Evolutionary conservation across 1,139 yeast genomes (phyloP).

Genomic region (Yamadazyma blattariae): DNA sequence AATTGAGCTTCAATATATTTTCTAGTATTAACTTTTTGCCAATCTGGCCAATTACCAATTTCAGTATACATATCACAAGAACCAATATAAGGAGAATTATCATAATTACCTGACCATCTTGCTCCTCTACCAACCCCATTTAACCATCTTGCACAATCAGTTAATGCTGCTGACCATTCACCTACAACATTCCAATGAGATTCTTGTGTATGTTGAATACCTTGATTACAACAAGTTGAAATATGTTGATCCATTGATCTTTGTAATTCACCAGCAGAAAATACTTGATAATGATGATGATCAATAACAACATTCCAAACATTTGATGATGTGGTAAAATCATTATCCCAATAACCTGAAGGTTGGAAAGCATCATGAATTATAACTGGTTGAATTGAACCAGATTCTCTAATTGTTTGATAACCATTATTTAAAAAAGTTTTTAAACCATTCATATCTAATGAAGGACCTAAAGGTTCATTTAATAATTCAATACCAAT

Average conservation of each 20-base stretch:
- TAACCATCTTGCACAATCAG: conserved; percentile 90
- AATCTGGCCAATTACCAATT: conserved; percentile 56
- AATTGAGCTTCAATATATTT: conserved; percentile 84
- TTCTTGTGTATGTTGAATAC: conserved; percentile 49
- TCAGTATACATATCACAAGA: conserved; percentile 62
- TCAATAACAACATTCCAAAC: conserved; percentile 74
- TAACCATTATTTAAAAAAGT: conserved; percentile 59
- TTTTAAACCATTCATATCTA: conserved; percentile 58
- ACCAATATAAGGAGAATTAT: conserved; percentile 52
- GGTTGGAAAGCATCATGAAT: conserved; percentile 75
- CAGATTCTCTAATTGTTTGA: conserved; percentile 43
- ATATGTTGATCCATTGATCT: conserved; percentile 62
- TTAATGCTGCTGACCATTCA: conserved; percentile 92
- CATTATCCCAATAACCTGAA: conserved; percentile 59
- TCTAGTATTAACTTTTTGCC: conserved; percentile 58
- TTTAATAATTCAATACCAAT: conserved; percentile 83
- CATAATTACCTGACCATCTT: conserved; percentile 73
- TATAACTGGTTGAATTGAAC: conserved; percentile 51
- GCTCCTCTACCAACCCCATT: conserved; percentile 92
- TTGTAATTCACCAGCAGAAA: conserved; percentile 58
- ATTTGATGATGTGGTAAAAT: conserved; percentile 31
- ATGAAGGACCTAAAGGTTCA: conserved; percentile 79
- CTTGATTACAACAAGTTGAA: conserved; percentile 60
- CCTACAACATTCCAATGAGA: conserved; percentile 78
- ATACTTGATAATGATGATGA: conserved; percentile 92